A percentile compares a stretch with the other conserved stretches of the same genome.
Evolutionary conservation across 129 eudicot genomes (phyloP).

Genomic region (Arctium minus): DNA sequence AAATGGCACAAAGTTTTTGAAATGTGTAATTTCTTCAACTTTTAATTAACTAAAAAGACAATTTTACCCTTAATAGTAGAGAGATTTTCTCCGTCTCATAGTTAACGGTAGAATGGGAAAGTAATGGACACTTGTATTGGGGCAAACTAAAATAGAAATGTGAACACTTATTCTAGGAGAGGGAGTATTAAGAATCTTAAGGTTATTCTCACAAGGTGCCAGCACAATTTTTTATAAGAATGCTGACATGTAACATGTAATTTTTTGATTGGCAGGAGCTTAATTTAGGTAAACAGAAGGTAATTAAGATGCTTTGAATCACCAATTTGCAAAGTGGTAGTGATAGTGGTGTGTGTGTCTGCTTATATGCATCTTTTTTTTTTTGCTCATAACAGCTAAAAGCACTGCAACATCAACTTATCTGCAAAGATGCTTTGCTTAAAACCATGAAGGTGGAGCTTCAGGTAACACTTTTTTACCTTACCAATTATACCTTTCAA

Average conservation of each 20-base stretch:
- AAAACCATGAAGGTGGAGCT: conserved; percentile 46
- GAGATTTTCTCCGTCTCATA: not conserved
- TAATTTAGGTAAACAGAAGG: conserved; percentile 69
- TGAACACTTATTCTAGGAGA: not conserved
- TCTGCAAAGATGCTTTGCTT: conserved; percentile 66
- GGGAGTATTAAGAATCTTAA: not conserved
- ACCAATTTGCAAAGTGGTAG: not conserved
- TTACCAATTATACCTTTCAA: not conserved
- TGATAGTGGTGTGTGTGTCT: not conserved
- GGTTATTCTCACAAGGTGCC: not conserved
- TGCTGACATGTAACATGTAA: not conserved
- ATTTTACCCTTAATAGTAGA: not conserved
- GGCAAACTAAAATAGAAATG: too few species aligned
- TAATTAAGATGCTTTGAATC: conserved; percentile 16
- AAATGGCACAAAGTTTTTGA: not conserved
- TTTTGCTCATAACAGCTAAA: conserved; percentile 49
- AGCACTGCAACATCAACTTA: conserved; percentile 61
- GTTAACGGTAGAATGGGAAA: not conserved
- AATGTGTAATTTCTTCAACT: not conserved
- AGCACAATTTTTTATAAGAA: not conserved
- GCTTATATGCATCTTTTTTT: not conserved
- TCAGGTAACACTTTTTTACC: conserved; percentile 34
- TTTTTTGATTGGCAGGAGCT: conserved; percentile 57
- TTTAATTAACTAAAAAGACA: not conserved
- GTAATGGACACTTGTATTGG: not conserved